These are phyloP conservation scores for Capsicum baccatum DNA, from an alignment of 257 asterid species.

Conservation along the genomic window DNA sequence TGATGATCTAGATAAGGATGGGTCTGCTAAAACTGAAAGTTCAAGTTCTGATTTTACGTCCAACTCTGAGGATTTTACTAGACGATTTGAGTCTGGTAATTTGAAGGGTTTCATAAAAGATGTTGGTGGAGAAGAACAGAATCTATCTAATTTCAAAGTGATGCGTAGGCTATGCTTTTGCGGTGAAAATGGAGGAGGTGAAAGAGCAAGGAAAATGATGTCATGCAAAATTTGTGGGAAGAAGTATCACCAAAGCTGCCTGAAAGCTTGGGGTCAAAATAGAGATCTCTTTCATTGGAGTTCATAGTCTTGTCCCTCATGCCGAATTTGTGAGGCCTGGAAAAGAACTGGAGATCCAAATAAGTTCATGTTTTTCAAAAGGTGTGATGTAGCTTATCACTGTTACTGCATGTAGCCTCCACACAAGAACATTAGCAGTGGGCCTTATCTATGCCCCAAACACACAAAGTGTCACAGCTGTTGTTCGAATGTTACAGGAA, in stretches of 20 bases:
- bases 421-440: slow-evolving; percentile 93
- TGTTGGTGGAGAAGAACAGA: slow-evolving; percentile 71
- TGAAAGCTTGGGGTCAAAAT: slow-evolving; percentile 86
- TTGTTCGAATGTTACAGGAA: slow-evolving; percentile 89
- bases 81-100: slow-evolving; percentile 89
- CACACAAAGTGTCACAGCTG: slow-evolving; percentile 98
- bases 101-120: slow-evolving; percentile 58
- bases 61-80: slow-evolving; percentile 70
- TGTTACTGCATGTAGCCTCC: slow-evolving; percentile 99
- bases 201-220: slow-evolving; percentile 85
- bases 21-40: too few species aligned
- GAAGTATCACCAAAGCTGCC: slow-evolving; percentile 87
- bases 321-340: slow-evolving; percentile 95
- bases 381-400: slow-evolving; percentile 93
- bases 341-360: slow-evolving; percentile 90
- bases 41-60: slow-evolving; percentile 33
- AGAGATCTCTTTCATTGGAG: slow-evolving; percentile 99
- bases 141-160: slow-evolving; percentile 68
- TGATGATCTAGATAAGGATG: too few species aligned
- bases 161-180: slow-evolving; percentile 90
- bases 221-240: slow-evolving; percentile 88
- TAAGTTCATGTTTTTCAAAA: slow-evolving; percentile 94
- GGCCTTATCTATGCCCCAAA: slow-evolving; percentile 93
- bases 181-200: slow-evolving; percentile 89
- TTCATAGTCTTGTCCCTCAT: slow-evolving; percentile 96